These are phyloP conservation scores for Neurospora sp. DNA, from an alignment of 495 filamentous ascomycete genomes.

Conservation along the genomic window DNA sequence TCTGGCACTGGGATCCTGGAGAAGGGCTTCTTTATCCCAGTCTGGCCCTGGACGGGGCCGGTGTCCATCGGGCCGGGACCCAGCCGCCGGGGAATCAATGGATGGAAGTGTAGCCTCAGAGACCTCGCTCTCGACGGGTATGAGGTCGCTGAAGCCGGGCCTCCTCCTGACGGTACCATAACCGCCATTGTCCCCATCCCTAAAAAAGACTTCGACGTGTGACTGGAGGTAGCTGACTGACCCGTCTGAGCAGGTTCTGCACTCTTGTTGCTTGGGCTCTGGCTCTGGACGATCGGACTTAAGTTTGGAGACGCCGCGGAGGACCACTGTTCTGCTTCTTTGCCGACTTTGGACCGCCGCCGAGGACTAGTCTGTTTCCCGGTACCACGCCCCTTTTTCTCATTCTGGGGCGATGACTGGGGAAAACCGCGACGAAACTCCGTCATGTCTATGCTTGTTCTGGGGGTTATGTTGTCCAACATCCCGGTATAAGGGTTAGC, in stretches of 20 bases:
- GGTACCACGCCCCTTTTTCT: constrained; percentile 18
- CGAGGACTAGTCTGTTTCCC: constrained; percentile 24
- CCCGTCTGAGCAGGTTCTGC: not conserved
- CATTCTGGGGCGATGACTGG: constrained; percentile 10
- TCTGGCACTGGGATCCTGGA: not conserved
- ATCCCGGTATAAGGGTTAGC: constrained; percentile 44
- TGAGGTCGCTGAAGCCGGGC: constrained; percentile 21
- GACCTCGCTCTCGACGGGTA: constrained; percentile 17
- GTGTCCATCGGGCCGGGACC: not conserved
- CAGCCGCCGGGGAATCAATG: constrained; percentile 6
- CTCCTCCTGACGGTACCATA: not conserved
- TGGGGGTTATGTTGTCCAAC: constrained; percentile 35
- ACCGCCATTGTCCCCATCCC: constrained; percentile 12
- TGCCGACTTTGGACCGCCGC: constrained; percentile 28
- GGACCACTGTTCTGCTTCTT: constrained; percentile 35
- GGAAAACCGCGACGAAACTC: not conserved
- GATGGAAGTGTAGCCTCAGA: constrained; percentile 5
- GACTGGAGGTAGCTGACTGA: constrained; percentile 5
- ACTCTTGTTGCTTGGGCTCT: constrained; percentile 10
- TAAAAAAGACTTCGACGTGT: constrained; percentile 25
- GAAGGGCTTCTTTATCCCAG: not conserved
- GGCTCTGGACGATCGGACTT: constrained; percentile 37
- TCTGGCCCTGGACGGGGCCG: not conserved
- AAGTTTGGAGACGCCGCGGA: constrained; percentile 36
- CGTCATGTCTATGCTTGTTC: constrained; percentile 23